Base-by-base conservation (phyloP, 148 eudicot species). In the Arctostaphylos glauca region DNA sequence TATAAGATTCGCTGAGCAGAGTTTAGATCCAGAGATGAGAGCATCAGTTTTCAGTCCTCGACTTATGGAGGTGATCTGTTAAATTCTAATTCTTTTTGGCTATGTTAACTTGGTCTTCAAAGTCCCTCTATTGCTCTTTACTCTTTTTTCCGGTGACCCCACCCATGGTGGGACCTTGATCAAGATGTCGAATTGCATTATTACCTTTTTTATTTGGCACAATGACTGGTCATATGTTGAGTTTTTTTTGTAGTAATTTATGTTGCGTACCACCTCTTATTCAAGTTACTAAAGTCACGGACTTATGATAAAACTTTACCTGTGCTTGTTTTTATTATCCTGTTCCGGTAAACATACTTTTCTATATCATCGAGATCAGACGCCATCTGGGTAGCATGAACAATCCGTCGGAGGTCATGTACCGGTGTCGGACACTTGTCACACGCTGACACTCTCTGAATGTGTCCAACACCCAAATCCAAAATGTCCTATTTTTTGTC, bases 11-110 rank as follows among this genome's bases (percentile, higher is more conserved):
- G 94, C 98, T 78, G 94, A 94, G 90, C 94, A 93, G 87, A 87
- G 96, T 84, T 70, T 90, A 77, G 91, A 94, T 90, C 91, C 94
- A 74, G 93, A 87, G 87, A 88, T 89, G 83, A 92, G 99, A 89
- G 87, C 90, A 74, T 88, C 94, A 82, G 86, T 86, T 86, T 96
- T 96, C 84, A 96, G 98, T 88, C 99, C 99, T 85, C 95, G 99
- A n/a, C 95, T 96, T 66, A 91, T 94, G 99, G 99, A 96, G 98
- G 99, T 94, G 85, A 59, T 75, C 18, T 50, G 60, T 67, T 48
- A 15, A 74, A 79, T 74, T 68, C 38, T 21, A 46, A 73, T 80
- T 4, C 68, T 59, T 21, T 80, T 66, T 0, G 41, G 74, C 18
- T 52, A 56, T 58, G 18, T 80, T 38, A 75, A 50, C 56, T 74